A percentile compares a stretch with the other conserved stretches of the same genome.
Evolutionary conservation across 2,329 filamentous ascomycete genomes (phyloP).

Genomic region (Aspergillus pseudoviridinutans): DNA sequence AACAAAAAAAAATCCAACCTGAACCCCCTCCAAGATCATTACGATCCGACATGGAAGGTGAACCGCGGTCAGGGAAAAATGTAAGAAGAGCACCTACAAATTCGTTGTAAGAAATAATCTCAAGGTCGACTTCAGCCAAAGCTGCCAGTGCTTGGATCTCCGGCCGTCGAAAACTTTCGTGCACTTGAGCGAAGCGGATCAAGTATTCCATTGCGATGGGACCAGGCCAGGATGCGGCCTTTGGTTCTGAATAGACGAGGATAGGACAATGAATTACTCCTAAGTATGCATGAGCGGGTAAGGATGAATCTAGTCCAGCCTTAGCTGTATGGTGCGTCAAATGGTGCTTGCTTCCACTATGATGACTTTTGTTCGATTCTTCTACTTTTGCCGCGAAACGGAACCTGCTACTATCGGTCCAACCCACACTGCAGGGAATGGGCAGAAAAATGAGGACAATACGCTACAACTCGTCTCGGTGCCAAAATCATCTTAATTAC

Average conservation of each 20-base stretch:
- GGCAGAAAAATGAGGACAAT: conserved; percentile 5
- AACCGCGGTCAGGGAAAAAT: conserved; percentile 2
- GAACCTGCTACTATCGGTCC: not conserved
- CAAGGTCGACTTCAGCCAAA: conserved; percentile 62
- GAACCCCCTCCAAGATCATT: not conserved
- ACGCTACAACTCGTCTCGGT: not conserved
- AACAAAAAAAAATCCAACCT: not conserved
- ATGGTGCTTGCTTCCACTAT: not conserved
- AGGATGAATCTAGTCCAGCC: not conserved
- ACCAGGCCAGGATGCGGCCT: not conserved
- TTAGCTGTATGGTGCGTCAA: not conserved
- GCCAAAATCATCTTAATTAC: not conserved
- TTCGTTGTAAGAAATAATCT: conserved; percentile 70
- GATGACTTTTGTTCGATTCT: not conserved
- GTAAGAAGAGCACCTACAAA: conserved; percentile 54
- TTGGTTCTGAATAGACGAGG: not conserved
- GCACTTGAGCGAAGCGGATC: conserved; percentile 81
- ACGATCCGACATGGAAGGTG: not conserved
- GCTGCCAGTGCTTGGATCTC: conserved; percentile 79
- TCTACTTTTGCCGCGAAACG: not conserved
- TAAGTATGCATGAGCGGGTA: not conserved
- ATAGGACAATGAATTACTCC: not conserved
- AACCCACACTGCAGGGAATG: not conserved
- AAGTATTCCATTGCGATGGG: conserved; percentile 64
- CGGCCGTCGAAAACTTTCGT: conserved; percentile 84